Conservation (phyloP, 768 basidiomycete genomes). For the Paxillus rubicundulus region DNA sequence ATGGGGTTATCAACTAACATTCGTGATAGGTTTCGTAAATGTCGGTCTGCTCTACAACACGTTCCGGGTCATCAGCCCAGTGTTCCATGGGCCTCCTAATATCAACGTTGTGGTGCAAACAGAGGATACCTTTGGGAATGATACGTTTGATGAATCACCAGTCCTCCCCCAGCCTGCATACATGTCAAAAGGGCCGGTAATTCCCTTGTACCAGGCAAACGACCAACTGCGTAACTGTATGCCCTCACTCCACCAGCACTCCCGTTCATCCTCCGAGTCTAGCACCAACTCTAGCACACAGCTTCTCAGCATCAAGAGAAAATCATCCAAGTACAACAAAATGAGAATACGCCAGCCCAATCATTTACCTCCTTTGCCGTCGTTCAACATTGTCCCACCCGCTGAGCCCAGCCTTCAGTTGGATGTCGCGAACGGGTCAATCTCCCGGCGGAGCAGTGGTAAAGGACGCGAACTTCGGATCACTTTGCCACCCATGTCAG, state of each 20-base stretch:
- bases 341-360: slow-evolving; percentile 2
- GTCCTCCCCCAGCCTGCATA: slow-evolving; percentile 1
- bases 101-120: slow-evolving; percentile 7
- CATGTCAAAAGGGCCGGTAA: background rate
- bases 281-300: slow-evolving; percentile 19
- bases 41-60: slow-evolving; percentile 68
- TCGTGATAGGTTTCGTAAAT: slow-evolving; percentile 54
- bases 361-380: background rate
- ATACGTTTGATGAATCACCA: slow-evolving; percentile 22
- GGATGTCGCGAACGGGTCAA: slow-evolving; percentile 1
- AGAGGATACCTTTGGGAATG: slow-evolving; percentile 23
- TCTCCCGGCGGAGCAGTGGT: slow-evolving; percentile 17
- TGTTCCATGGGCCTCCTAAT: slow-evolving; percentile 36
- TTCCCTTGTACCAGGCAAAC: slow-evolving; percentile 2
- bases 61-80: slow-evolving; percentile 57
- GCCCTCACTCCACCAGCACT: slow-evolving; percentile 8
- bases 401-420: slow-evolving; percentile 14
- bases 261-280: slow-evolving; percentile 10
- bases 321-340: slow-evolving; percentile 2
- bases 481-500: background rate
- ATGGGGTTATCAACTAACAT: background rate
- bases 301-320: slow-evolving; percentile 11
- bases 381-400: slow-evolving; percentile 2
- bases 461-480: slow-evolving; percentile 4
- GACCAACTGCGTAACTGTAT: background rate